Base-by-base conservation (phyloP, 306 rosid genomes). In the Acacia acuminata region DNA sequence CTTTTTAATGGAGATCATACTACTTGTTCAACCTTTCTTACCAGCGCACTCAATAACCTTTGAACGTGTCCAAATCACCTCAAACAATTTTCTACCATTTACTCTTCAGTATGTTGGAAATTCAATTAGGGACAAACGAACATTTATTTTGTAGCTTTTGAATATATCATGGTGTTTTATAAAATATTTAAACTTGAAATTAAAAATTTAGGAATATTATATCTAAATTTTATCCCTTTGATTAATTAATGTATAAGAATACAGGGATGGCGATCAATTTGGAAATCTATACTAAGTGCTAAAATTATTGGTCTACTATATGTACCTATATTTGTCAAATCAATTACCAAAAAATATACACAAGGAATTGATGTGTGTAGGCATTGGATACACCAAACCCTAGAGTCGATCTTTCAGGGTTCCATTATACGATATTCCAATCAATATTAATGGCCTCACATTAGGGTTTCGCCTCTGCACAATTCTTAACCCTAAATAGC, bases 381-480 rank as follows among this genome's bases (percentile, higher is more conserved):
- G 71, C 85, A 84, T 69, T 55, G 83, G 78, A 77, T 63, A 55
- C 78, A 83, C 78, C 36, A 79, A 84, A 82, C 82, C 80, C 86
- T 82, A 79, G 79, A 78, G 70, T 25, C 4, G 48, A 73, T 10
- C 20, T 71, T 25, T 71, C 76, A 47, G 24, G 76, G 38, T 76
- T 76, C 70, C 79, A 40, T 25, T 30, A 13, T 61, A 22, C 55
- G 71, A 16, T 76, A 42, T 27, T 84, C 71, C 88, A 87, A 84
- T 87, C 22, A 87, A 36, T 36, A 36, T 36, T 84, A 82, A 76
- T 83, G 73, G 50, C 78, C 72, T 82, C 32, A 22, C 85, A 82
- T 85, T 88, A 85, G 88, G 86, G 88, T 87, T 82, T 70, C 85
- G 81, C 83, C 32, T 14, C 44, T 71, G 73, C 86, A 82, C 79